Conservation (phyloP, 2,329 filamentous ascomycete species). For the Fusarium drepaniforme region DNA sequence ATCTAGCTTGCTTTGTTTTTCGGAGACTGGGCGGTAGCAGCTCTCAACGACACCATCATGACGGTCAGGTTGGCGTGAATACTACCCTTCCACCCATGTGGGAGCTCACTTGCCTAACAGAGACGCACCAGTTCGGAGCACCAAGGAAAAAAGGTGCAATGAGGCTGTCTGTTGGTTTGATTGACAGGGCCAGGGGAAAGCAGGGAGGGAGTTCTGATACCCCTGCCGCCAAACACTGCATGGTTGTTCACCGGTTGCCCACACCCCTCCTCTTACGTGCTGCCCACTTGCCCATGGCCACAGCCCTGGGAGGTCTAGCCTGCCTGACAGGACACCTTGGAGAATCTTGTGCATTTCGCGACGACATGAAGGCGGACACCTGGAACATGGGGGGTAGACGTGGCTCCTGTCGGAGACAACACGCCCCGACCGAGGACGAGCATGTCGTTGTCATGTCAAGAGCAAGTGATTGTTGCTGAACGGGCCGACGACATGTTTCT, state of each 20-base stretch:
- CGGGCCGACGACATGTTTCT: conserved; percentile 21
- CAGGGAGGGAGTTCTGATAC: conserved; percentile 25
- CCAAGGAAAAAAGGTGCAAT: conserved; percentile 17
- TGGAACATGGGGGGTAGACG: conserved; percentile 37
- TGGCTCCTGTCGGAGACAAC: conserved; percentile 41
- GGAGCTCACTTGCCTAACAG: not conserved
- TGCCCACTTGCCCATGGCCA: conserved; percentile 31
- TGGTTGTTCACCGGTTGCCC: conserved; percentile 42
- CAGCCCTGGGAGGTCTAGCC: conserved; percentile 31
- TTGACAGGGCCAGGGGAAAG: conserved; percentile 33
- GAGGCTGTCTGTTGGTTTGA: conserved; percentile 17
- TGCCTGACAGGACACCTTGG: conserved; percentile 29
- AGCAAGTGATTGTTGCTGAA: not conserved
- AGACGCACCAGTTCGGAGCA: conserved; percentile 6
- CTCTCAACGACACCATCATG: conserved; percentile 16
- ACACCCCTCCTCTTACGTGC: conserved; percentile 25
- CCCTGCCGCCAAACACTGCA: conserved; percentile 39
- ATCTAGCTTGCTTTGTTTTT: conserved; percentile 3
- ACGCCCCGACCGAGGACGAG: conserved; percentile 26
- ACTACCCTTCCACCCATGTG: conserved; percentile 11
- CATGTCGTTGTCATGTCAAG: conserved; percentile 5
- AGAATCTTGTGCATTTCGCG: conserved; percentile 16
- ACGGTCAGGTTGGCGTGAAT: conserved; percentile 3
- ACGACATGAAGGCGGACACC: conserved; percentile 22
- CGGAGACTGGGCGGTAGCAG: conserved; percentile 4